Conservation (phyloP, 768 basidiomycete genomes). For the Serendipita sp. region DNA sequence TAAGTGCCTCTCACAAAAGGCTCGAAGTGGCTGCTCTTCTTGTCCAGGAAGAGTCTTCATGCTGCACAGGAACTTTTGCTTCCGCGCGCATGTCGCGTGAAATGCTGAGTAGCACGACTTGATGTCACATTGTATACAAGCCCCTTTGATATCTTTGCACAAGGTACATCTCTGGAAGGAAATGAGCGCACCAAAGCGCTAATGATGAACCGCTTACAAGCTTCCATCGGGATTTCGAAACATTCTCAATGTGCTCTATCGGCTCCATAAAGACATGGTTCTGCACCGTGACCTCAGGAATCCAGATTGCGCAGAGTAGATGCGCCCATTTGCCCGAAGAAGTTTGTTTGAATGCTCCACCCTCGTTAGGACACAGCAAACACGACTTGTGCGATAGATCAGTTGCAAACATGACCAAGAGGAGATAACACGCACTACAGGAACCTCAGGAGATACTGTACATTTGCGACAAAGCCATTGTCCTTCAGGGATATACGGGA, state of each 20-base stretch:
- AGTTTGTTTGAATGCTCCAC: conserved; percentile 97
- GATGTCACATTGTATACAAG: conserved; percentile 93
- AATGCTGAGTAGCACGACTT: conserved; percentile 82
- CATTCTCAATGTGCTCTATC: conserved; percentile 71
- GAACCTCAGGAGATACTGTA: conserved; percentile 90
- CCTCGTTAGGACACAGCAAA: conserved; percentile 90
- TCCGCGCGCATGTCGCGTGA: conserved; percentile 85
- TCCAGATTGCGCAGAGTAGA: conserved; percentile 91
- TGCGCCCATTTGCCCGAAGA: conserved; percentile 88
- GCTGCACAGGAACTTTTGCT: conserved; percentile 65
- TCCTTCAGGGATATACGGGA: conserved; percentile 97
- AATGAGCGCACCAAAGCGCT: not conserved
- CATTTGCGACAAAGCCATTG: conserved; percentile 99
- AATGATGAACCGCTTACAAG: conserved; percentile 40
- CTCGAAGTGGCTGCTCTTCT: conserved; percentile 51
- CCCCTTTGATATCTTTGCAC: conserved; percentile 49
- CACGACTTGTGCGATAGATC: conserved; percentile 45
- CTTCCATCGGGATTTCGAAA: conserved; percentile 86
- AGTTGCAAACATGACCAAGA: not conserved
- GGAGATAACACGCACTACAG: conserved; percentile 48
- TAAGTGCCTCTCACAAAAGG: conserved; percentile 82
- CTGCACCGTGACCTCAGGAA: conserved; percentile 81
- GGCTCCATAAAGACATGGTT: conserved; percentile 99
- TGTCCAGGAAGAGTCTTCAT: conserved; percentile 72
- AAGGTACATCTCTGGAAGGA: conserved; percentile 39